Evolutionary conservation across 106 monocot species (phyloP).

Genomic region (Platanthera guangdongensis): DNA sequence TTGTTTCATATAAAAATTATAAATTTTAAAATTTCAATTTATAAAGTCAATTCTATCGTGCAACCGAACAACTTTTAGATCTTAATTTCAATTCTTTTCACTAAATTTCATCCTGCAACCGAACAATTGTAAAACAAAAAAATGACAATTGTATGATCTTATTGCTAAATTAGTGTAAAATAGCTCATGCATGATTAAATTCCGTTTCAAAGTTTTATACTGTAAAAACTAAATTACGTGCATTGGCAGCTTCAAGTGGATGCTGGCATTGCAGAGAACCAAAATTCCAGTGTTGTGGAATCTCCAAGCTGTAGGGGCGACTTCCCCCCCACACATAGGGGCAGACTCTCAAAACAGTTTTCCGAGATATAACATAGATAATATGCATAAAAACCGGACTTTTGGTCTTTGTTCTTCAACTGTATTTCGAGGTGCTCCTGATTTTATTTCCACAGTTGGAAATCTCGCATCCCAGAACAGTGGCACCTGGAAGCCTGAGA

Average conservation of each 20-base stretch:
- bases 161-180: no score
- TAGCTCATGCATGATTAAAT: no score
- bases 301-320: slow-evolving; percentile 19
- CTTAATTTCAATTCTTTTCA: no score
- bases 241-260: slow-evolving; percentile 30
- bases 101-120: no score
- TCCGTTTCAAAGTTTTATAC: no score
- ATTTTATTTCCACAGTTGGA: slow-evolving; percentile 26
- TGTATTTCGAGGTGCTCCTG: slow-evolving; percentile 10
- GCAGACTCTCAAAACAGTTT: slow-evolving; percentile 21
- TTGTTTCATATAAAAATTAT: no score
- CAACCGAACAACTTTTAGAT: no score
- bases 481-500: slow-evolving; percentile 26
- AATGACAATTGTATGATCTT: no score
- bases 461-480: slow-evolving; percentile 20
- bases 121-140: no score
- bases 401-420: slow-evolving; percentile 4
- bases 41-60: no score
- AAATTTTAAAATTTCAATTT: no score
- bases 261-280: slow-evolving; percentile 15
- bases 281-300: slow-evolving; percentile 1
- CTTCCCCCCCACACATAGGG: slow-evolving; percentile 23
- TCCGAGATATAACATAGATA: slow-evolving; percentile 13
- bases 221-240: no score
- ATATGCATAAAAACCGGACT: slow-evolving; percentile 4